A percentile compares a stretch with the other conserved stretches of the same genome.
These are phyloP conservation scores for Ophiostoma himal-ulmi DNA, from an alignment of 2,329 filamentous ascomycete species.

Conservation along the genomic window DNA sequence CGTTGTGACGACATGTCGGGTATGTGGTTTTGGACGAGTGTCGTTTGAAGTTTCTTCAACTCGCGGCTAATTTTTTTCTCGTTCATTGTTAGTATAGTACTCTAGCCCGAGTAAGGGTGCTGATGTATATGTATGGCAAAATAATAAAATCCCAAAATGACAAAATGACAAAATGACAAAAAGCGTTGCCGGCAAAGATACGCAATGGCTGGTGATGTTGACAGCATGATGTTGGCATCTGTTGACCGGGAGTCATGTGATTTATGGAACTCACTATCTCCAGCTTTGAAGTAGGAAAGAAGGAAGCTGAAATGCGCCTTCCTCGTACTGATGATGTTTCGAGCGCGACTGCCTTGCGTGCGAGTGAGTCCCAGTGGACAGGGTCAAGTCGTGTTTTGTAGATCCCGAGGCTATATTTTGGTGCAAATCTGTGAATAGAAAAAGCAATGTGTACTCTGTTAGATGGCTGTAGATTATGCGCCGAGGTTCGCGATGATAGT, in stretches of 20 bases:
- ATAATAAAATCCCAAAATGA: neutral
- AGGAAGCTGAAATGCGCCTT: neutral
- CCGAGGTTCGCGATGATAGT: neutral
- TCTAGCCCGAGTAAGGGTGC: neutral
- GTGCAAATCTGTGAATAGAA: no score
- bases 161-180: neutral
- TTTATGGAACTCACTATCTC: neutral
- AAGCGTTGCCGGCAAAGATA: neutral
- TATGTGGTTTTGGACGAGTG: neutral
- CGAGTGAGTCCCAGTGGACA: neutral
- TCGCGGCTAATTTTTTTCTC: neutral
- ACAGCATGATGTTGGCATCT: neutral
- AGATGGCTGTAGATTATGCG: neutral
- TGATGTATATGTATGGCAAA: neutral
- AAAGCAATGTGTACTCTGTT: no score
- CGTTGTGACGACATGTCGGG: slow-evolving; percentile 6
- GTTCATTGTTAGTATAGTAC: neutral
- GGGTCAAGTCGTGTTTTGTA: neutral
- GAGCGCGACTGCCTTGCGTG: neutral
- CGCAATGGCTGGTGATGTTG: neutral
- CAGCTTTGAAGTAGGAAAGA: neutral
- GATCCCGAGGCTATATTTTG: neutral
- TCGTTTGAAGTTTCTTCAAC: neutral
- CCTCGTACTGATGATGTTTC: neutral
- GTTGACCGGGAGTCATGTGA: neutral